These are phyloP conservation scores for Fusarium fracticaudum DNA, from an alignment of 2,329 filamentous ascomycete species.

Conservation along the genomic window DNA sequence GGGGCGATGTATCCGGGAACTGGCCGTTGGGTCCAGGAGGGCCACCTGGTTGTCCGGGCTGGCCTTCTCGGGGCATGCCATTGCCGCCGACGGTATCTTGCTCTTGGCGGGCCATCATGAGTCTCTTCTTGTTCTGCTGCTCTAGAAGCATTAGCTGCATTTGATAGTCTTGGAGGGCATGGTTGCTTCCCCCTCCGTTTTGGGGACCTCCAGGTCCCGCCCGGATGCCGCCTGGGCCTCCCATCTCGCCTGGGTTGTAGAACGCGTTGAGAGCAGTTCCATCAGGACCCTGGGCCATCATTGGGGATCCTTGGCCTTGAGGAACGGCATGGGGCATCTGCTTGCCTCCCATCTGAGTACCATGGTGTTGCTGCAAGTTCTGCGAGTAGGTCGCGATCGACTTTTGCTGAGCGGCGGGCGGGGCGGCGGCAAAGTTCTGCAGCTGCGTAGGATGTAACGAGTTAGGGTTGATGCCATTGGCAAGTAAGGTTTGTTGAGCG, in stretches of 20 bases:
- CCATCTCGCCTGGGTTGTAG: constrained; percentile 73
- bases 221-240: constrained; percentile 67
- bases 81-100: constrained; percentile 70
- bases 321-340: constrained; percentile 79
- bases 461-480: constrained; percentile 79
- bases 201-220: constrained; percentile 59
- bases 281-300: constrained; percentile 80
- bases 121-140: constrained; percentile 86
- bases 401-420: constrained; percentile 76
- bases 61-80: constrained; percentile 59
- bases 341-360: constrained; percentile 82
- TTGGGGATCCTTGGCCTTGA: constrained; percentile 80
- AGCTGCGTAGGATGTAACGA: constrained; percentile 81
- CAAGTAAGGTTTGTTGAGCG: constrained; percentile 69
- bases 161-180: constrained; percentile 86
- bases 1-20: constrained; percentile 77
- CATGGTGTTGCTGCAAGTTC: constrained; percentile 84
- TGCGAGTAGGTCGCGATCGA: constrained; percentile 88
- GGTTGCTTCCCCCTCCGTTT: constrained; percentile 69
- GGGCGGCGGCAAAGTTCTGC: constrained; percentile 66
- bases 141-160: constrained; percentile 90
- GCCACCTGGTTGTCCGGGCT: constrained; percentile 61
- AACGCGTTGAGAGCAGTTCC: constrained; percentile 64
- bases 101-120: constrained; percentile 84
- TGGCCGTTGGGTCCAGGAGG: constrained; percentile 67